Evolutionary conservation across 2,329 filamentous ascomycete species (phyloP).

Genomic region (Ceratocystis lukuohia): DNA sequence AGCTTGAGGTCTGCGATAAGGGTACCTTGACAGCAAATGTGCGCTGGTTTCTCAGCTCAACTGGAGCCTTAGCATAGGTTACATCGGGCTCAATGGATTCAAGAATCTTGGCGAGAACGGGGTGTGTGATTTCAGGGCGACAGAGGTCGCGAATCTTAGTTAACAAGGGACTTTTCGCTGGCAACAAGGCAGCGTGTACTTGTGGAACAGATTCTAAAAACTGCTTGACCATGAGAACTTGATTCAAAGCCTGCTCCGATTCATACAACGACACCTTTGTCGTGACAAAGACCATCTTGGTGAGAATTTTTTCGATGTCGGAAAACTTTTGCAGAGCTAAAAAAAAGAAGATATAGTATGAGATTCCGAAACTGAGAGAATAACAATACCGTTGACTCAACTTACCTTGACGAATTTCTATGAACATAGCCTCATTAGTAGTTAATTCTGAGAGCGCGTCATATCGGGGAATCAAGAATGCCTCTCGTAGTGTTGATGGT

Average conservation of each 20-base stretch:
- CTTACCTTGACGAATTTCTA: conserved; percentile 54
- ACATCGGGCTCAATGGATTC: conserved; percentile 69
- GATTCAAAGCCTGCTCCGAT: conserved; percentile 71
- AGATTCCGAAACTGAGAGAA: background rate
- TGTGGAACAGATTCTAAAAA: conserved; percentile 57
- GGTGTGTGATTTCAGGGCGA: conserved; percentile 44
- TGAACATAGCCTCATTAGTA: conserved; percentile 74
- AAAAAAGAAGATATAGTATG: background rate
- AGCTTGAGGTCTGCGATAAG: background rate
- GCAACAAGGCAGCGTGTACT: conserved; percentile 53
- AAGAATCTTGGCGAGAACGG: conserved; percentile 52
- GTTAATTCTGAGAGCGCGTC: conserved; percentile 75
- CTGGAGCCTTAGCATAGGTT: conserved; percentile 58
- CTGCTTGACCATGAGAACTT: conserved; percentile 73
- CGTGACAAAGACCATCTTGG: conserved; percentile 62
- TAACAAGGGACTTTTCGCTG: conserved; percentile 51
- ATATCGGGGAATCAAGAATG: conserved; percentile 58
- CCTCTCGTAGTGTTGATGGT: conserved; percentile 56
- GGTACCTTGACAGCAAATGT: conserved; percentile 71
- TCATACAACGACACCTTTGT: conserved; percentile 50
- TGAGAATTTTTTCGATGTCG: conserved; percentile 56
- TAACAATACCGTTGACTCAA: conserved; percentile 8
- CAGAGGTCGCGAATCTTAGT: conserved; percentile 57
- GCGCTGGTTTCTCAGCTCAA: conserved; percentile 80
- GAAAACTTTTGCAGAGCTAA: conserved; percentile 38